Evolutionary conservation across 306 rosid genomes (phyloP).

Genomic region (Cicer chorassanicum): DNA sequence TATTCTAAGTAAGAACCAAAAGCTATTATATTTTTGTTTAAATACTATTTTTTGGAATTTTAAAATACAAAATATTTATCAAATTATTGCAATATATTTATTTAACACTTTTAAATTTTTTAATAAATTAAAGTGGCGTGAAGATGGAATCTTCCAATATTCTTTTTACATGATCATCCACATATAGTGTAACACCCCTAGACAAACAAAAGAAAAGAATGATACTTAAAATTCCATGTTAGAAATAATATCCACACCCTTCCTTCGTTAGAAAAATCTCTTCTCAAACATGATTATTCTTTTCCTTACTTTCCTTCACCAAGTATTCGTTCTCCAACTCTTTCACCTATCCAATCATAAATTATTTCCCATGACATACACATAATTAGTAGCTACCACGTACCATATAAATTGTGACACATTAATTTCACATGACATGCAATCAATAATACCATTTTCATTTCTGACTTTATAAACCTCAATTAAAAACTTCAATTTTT

Average conservation of each 20-base stretch:
- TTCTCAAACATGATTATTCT: conserved; percentile 48
- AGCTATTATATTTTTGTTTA: too few species aligned
- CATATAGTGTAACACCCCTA: conserved; percentile 15
- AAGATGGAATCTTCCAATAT: conserved; percentile 41
- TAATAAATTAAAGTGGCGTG: conserved; percentile 18
- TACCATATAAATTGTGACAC: conserved; percentile 45
- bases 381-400: conserved; percentile 40
- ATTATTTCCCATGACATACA: conserved; percentile 6
- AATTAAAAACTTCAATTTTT: not conserved
- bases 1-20: too few species aligned
- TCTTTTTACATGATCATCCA: conserved; percentile 41
- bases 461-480: conserved; percentile 29
- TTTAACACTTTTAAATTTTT: too few species aligned
- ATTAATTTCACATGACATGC: conserved; percentile 6
- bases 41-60: too few species aligned
- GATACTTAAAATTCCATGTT: conserved; percentile 48
- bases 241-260: conserved; percentile 34
- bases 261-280: conserved; percentile 50
- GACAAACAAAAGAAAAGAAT: conserved; percentile 67
- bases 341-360: conserved; percentile 35
- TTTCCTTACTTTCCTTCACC: conserved; percentile 48
- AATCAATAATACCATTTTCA: conserved; percentile 8
- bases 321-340: conserved; percentile 58
- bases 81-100: too few species aligned
- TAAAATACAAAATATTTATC: too few species aligned